A percentile compares a stretch with the other conserved stretches of the same genome.
Conservation (phyloP, 495 filamentous ascomycete genomes). For the Poronia punctata region DNA sequence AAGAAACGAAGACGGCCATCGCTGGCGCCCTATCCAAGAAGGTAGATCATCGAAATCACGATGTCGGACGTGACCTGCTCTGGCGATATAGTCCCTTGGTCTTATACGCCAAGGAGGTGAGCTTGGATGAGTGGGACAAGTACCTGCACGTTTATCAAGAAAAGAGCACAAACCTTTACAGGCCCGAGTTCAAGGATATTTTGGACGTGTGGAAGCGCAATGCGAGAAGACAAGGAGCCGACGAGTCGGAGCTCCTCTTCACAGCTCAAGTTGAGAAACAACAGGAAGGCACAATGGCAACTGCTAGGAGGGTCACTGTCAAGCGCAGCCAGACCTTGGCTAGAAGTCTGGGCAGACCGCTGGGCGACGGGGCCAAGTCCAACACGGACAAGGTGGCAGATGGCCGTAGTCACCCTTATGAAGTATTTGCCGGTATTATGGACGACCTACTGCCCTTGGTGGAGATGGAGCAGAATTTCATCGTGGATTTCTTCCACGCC, state of each 20-base stretch:
- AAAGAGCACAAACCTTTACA: slow-evolving; percentile 66
- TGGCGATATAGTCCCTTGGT: slow-evolving; percentile 83
- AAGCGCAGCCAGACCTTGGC: slow-evolving; percentile 76
- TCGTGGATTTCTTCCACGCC: slow-evolving; percentile 88
- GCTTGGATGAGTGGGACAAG: slow-evolving; percentile 69
- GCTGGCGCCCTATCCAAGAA: slow-evolving; percentile 47
- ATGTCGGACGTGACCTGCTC: slow-evolving; percentile 47
- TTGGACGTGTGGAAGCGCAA: slow-evolving; percentile 74
- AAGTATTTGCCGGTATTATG: slow-evolving; percentile 74
- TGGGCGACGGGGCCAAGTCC: slow-evolving; percentile 53
- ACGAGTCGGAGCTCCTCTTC: slow-evolving; percentile 84
- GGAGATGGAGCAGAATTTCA: slow-evolving; percentile 88
- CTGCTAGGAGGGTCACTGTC: slow-evolving; percentile 85
- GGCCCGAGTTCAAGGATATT: slow-evolving; percentile 75
- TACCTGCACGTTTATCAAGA: slow-evolving; percentile 74
- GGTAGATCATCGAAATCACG: slow-evolving; percentile 47
- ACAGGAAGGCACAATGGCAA: slow-evolving; percentile 62
- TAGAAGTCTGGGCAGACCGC: slow-evolving; percentile 64
- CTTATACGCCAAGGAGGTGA: slow-evolving; percentile 79
- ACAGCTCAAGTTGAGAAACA: slow-evolving; percentile 80
- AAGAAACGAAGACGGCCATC: slow-evolving; percentile 53
- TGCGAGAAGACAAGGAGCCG: slow-evolving; percentile 67
- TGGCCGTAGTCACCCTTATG: slow-evolving; percentile 64
- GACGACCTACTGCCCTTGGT: slow-evolving; percentile 73
- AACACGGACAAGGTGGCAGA: slow-evolving; percentile 56